phyloP scores from a whole-genome alignment of 2,329 filamentous ascomycete genomes.

The Ophiosphaerella narmari region DNA sequence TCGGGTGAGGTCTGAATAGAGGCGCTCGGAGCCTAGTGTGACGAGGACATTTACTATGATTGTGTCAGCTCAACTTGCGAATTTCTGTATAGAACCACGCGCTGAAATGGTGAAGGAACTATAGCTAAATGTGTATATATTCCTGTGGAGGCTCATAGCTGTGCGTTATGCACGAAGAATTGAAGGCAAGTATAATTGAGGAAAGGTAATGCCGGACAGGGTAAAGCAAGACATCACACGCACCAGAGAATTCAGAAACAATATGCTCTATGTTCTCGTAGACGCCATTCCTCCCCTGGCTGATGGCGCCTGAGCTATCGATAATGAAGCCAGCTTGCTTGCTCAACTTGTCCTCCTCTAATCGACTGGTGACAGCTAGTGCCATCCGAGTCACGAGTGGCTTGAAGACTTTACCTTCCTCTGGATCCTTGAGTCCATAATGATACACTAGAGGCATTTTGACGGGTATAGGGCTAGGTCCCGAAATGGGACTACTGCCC shows the following conservation, averaged over 20 bases:
- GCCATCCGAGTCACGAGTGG: constrained; percentile 77
- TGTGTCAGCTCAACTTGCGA: constrained; percentile 28
- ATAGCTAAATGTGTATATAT: background rate
- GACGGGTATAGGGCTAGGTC: constrained; percentile 83
- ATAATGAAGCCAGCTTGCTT: constrained; percentile 80
- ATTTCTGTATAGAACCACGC: background rate
- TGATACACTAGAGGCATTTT: constrained; percentile 92
- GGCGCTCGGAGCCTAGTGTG: constrained; percentile 76
- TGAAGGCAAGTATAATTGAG: background rate
- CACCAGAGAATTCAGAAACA: constrained; percentile 69
- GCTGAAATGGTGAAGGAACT: constrained; percentile 1
- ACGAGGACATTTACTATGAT: constrained; percentile 74
- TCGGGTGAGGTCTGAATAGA: constrained; percentile 74
- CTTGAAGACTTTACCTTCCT: constrained; percentile 73
- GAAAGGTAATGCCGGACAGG: background rate
- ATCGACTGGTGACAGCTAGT: constrained; percentile 73
- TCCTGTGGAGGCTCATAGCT: background rate
- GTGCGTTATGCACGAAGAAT: background rate
- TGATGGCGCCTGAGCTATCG: constrained; percentile 76
- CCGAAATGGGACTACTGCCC: constrained; percentile 88
- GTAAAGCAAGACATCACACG: constrained; percentile 36
- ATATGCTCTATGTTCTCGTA: constrained; percentile 83
- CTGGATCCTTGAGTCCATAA: constrained; percentile 74
- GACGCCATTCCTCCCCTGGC: constrained; percentile 64
- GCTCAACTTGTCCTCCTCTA: constrained; percentile 75